These are phyloP conservation scores for Lichenothelia convexa DNA, from an alignment of 495 filamentous ascomycete species.

Conservation along the genomic window DNA sequence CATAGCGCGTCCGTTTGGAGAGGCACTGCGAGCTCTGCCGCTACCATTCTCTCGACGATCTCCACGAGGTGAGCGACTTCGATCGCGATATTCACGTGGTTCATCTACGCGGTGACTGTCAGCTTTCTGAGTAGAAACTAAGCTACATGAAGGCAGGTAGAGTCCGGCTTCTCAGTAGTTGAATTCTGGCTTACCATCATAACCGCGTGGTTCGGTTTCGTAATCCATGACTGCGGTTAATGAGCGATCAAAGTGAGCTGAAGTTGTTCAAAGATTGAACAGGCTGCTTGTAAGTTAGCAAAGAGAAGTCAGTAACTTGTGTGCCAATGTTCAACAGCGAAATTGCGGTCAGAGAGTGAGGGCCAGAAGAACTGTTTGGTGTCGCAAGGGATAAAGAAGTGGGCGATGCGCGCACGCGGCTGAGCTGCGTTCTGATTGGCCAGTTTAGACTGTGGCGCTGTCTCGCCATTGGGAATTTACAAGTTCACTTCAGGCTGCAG, in stretches of 20 bases:
- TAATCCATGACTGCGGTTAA: conserved; percentile 23
- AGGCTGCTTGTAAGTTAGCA: background rate
- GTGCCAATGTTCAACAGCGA: background rate
- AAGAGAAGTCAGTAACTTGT: background rate
- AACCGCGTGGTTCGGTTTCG: conserved; percentile 20
- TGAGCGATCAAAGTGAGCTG: background rate
- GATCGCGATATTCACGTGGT: conserved; percentile 38
- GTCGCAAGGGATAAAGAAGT: background rate
- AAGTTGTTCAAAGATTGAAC: background rate
- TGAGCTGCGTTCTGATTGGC: too few species aligned
- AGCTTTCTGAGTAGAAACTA: conserved; percentile 1
- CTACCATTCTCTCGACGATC: conserved; percentile 42
- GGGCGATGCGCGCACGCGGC: too few species aligned
- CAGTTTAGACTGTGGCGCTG: too few species aligned
- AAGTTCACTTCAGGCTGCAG: too few species aligned
- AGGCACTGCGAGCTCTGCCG: conserved; percentile 23
- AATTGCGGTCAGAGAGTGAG: background rate
- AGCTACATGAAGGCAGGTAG: background rate
- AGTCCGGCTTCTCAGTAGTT: too few species aligned
- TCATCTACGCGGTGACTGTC: conserved; percentile 13
- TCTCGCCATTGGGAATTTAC: too few species aligned
- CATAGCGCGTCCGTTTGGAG: conserved; percentile 50
- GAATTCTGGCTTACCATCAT: conserved; percentile 23
- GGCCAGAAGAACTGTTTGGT: background rate
- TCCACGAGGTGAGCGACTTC: conserved; percentile 83